Base-by-base conservation (phyloP, 805 yeast genomes). In the Scheffersomyces coipomensis region DNA sequence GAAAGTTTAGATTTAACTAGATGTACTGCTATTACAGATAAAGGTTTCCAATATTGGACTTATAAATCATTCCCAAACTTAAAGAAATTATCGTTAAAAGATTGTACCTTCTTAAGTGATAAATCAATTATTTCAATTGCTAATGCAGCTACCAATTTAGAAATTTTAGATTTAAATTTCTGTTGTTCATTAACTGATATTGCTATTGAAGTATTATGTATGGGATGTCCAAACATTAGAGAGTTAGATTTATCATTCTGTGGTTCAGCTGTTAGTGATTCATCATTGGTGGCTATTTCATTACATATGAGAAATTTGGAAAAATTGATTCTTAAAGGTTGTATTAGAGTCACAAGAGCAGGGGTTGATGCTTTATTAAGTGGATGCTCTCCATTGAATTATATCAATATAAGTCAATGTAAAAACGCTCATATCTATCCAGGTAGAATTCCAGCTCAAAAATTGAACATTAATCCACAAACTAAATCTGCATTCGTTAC, bases 201-300 rank as follows among this genome's bases (percentile, higher is more conserved):
- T 27, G 73, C 90, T 2, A 66, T 85, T 19, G 88, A 85, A 46
- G 78, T 82, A 2, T 57, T 85, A 16, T 73, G 85, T 44, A 61
- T 81, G 13, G 85, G 86, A n/a, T 83, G 88, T 52, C 81, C 77
- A 35, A 57, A 67, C 5, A 57, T 85, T 42, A 56, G 66, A 31
- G 57, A 61, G 16, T 60, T 85, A 44, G 82, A 83, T 48, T 56
- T 85, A 24, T 79, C 87, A 8, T 85, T 83, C 52, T 85, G 91
- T 60, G 91, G 91, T 3, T 75, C 85, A 22, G 90, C 91, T 1
- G 88, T 85, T 4, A 80, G 88, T 51, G 91, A 85, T 50, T 72
- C 81, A 13, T 79, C 88, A 1, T 56, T 85, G 29, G 69, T 78
- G 26, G 75, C 83, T 0, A 69, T 85, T 8, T 78, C 86, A 2